phyloP scores from a whole-genome alignment of 345 rosid genomes.

The Salix dunnii region DNA sequence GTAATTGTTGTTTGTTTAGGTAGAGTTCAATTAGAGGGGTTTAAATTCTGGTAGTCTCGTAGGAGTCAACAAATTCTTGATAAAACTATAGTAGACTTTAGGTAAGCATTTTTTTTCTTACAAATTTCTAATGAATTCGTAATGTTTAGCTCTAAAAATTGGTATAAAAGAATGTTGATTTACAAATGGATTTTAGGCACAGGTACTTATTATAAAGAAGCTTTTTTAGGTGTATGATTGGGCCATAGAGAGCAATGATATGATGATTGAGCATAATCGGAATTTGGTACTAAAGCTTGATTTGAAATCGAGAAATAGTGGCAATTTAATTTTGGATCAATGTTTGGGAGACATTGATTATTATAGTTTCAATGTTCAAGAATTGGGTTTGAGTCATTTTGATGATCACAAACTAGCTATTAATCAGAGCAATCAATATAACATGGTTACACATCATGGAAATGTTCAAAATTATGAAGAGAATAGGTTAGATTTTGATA shows the following conservation, averaged over 20 bases:
- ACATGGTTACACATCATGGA: constrained; percentile 6
- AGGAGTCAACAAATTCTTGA: neutral
- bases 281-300: neutral
- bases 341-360: neutral
- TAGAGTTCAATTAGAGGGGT: neutral
- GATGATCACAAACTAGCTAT: neutral
- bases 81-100: neutral
- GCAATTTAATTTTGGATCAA: neutral
- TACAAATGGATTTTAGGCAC: neutral
- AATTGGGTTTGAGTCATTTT: constrained; percentile 11
- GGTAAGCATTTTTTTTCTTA: neutral
- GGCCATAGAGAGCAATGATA: constrained; percentile 1
- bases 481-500: constrained; percentile 17
- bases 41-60: neutral
- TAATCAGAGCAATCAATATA: constrained; percentile 12
- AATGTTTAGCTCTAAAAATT: too few species aligned
- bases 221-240: neutral
- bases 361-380: constrained; percentile 12
- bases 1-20: neutral
- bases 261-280: neutral
- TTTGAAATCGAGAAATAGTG: neutral
- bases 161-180: neutral
- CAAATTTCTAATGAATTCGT: too few species aligned
- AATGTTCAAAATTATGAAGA: constrained; percentile 12
- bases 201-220: neutral